These are phyloP conservation scores for Suillus subaureus DNA, from an alignment of 768 basidiomycete genomes.

Conservation along the genomic window DNA sequence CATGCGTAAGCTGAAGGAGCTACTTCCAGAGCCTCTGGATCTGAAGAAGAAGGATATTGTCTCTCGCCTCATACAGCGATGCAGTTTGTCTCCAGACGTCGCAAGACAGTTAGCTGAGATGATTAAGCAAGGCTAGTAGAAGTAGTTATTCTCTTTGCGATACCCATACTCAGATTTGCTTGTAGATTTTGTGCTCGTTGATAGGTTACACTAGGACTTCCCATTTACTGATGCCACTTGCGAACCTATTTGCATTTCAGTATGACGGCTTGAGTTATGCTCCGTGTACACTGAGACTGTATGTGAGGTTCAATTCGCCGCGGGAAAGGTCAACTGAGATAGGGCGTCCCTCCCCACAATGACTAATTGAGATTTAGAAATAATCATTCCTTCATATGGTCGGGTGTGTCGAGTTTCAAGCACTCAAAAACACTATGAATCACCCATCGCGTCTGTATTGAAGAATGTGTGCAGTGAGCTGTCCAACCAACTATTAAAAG, in stretches of 20 bases:
- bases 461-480: neutral
- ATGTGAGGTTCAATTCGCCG: neutral
- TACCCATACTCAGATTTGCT: neutral
- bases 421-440: neutral
- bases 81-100: conserved; percentile 29
- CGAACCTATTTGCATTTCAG: neutral
- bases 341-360: neutral
- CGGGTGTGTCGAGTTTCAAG: neutral
- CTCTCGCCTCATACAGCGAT: conserved; percentile 25
- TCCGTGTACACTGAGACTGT: neutral
- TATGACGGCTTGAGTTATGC: neutral
- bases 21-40: conserved; percentile 16
- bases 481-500: neutral
- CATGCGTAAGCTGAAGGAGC: conserved; percentile 13
- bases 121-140: conserved; percentile 21
- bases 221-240: neutral
- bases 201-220: neutral
- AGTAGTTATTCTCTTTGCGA: neutral
- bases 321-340: neutral
- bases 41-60: conserved; percentile 21
- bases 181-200: neutral
- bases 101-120: conserved; percentile 25
- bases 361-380: neutral
- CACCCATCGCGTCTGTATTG: neutral
- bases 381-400: neutral